Base-by-base conservation (phyloP, 2,329 filamentous ascomycete species). In the Ophiosphaerella herpotricha region DNA sequence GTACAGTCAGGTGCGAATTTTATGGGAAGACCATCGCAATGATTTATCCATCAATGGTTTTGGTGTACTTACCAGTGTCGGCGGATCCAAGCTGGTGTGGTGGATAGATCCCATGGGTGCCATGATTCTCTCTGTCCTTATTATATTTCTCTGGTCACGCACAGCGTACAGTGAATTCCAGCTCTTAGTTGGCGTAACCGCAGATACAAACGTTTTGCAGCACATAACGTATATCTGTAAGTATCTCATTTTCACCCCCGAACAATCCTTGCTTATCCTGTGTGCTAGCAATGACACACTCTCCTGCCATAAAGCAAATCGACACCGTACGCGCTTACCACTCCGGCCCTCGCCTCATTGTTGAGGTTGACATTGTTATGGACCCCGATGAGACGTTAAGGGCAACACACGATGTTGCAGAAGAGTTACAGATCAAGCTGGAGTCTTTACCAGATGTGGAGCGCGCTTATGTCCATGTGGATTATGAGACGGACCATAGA, bases 291-390 rank as follows among this genome's bases (percentile, higher is more conserved):
- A 86, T 97, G 78, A 97, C 93, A 7, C 94, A 97, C 77, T 92
- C 89, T 31, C 84, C 89, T 1, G 60, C 54, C 33, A 90, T 99
- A 68, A 81, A 80, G 47, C 89, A 90, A 63, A 95, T 99, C 70
- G 94, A 99, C 73, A 99, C 94, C 1, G 94, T 97, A 3, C 85
- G 94, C 43, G 91, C 92, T 0, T 97, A 96, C 75, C 92, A 97
- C 75, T 90, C 87, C 6, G 93, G 93, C 0, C 85, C 92, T 1
- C 83, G 93, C 16, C 83, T 97, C 39, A 91, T 97, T 58, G 92
- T 95, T 60, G 94, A 99, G 78, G 91, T 97, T 33, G 94, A 99
- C 70, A 86, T 97, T 47, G 93, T 97, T 65, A 96, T 97, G 91
- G 85, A 92, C 61, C 84, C 87, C 0, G 78, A 84, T 1, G 83